phyloP scores from a whole-genome alignment of 2,329 filamentous ascomycete species.

The Lecanicillium sp. region DNA sequence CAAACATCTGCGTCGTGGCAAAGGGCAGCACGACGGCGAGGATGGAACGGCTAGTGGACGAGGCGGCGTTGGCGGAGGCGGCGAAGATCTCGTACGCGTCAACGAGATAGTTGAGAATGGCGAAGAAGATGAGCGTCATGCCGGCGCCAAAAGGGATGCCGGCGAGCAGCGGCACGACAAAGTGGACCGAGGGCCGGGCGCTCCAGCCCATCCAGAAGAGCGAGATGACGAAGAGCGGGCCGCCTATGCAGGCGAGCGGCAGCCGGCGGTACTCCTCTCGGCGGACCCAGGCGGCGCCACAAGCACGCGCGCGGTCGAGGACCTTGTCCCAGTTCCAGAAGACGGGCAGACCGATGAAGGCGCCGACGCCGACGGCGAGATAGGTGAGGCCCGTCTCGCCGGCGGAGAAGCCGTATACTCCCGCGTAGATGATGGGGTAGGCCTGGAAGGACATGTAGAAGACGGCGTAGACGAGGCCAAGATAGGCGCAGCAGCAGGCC shows the following conservation, averaged over 20 bases:
- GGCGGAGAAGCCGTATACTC: constrained; percentile 55
- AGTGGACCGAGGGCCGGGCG: constrained; percentile 40
- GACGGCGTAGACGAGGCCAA: constrained; percentile 62
- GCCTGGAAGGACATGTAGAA: constrained; percentile 72
- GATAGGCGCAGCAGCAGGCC: constrained; percentile 60
- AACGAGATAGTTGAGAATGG: constrained; percentile 57
- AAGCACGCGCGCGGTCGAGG: constrained; percentile 45
- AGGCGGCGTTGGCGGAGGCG: constrained; percentile 73
- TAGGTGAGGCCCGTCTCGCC: constrained; percentile 63
- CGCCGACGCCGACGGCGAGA: constrained; percentile 61
- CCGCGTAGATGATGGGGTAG: constrained; percentile 63
- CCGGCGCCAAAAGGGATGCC: constrained; percentile 57
- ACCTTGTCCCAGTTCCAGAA: constrained; percentile 61
- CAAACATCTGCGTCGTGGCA: constrained; percentile 45
- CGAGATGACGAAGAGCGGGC: constrained; percentile 53
- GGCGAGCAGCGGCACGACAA: constrained; percentile 52
- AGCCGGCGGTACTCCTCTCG: constrained; percentile 63
- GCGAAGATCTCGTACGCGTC: constrained; percentile 64
- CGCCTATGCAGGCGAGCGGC: constrained; percentile 64
- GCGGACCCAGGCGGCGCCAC: constrained; percentile 49
- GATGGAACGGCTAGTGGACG: constrained; percentile 87
- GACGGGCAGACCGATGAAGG: constrained; percentile 50
- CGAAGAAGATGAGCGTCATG: constrained; percentile 58
- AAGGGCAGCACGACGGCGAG: constrained; percentile 70
- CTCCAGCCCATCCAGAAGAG: constrained; percentile 60